Base-by-base conservation (phyloP, 192 early-diverging fungal genomes). In the Dispira parvispora region DNA sequence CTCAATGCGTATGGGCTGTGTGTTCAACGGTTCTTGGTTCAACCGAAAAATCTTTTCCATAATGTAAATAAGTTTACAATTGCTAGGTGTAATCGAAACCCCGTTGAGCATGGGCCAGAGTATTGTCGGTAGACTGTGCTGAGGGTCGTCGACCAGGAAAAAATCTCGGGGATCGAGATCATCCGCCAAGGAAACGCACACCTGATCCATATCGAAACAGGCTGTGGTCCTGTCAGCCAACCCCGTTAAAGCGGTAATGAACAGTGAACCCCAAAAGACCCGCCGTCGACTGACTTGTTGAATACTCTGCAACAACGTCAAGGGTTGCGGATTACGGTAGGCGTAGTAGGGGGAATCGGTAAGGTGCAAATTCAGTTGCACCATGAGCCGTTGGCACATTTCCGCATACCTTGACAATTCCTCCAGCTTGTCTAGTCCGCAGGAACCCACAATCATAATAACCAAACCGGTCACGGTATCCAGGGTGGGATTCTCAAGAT, bases 401-500 rank as follows among this genome's bases (percentile, higher is more conserved):
- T 28, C 32, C 18, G 38, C 57, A 43, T 42, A 60, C 38, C 16
- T 60, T 16, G 32, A 28, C 8, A 60, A 18, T 43, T 60, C 42
- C 3, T 60, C 57, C 38, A 27, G 38, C n/a, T 60, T 16, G 57
- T 43, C n/a, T 16, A 43, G 43, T 16, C 43, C 43, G 57, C 57
- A 60, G 5, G 27, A 28, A 27, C 32, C 13, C 14, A 60, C 1
- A 1, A 5, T 26, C 32, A 60, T 28, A 12, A 60, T 28, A 0
- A 60, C 18, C 21, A 43, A 18, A 18, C 21, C 8, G 32, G 57
- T 42, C 10, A 60, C 18, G 12, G 57, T 60, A 43, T 60, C 57
- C 57, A 60, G 14, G 14, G 26, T 60, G 57, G 57, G 3, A 27
- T 28, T 27, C 38, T 60, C 57, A 11, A 60, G 25, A 28, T 60